Conservation (phyloP, 169 alveolate species). For the Prorocentrum cordatum region DNA sequence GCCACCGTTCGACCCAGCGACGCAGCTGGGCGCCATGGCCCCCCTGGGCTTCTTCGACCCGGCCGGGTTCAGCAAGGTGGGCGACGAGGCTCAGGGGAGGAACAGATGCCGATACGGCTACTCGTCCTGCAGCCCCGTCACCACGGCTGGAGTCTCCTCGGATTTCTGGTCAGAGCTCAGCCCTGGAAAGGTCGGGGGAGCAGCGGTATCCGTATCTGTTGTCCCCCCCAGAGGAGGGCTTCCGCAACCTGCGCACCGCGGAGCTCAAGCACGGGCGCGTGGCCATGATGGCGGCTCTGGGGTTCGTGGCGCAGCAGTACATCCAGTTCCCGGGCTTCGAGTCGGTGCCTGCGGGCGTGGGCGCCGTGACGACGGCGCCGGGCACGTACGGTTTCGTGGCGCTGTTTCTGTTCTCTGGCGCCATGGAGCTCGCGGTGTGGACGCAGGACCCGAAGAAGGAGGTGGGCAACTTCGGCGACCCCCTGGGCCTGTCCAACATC, state of each 20-base stretch:
- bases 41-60: not conserved
- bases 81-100: too few relatives aligned
- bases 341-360: not conserved
- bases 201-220: too few relatives aligned
- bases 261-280: not conserved
- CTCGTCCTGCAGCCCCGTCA: too few relatives aligned
- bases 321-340: not conserved
- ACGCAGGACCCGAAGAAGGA: not conserved
- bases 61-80: not conserved
- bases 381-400: not conserved
- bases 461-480: not conserved
- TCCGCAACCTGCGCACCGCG: not conserved
- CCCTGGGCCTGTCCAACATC: not conserved
- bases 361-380: not conserved
- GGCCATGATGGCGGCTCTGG: conserved; percentile 12
- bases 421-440: not conserved
- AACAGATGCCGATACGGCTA: too few relatives aligned
- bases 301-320: not conserved
- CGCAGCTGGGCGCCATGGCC: not conserved
- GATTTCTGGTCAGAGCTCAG: too few relatives aligned
- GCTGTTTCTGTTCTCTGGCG: not conserved
- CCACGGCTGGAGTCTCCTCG: too few relatives aligned
- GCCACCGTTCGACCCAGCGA: conserved; percentile 2
- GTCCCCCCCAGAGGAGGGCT: not conserved
- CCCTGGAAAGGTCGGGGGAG: too few relatives aligned